A percentile compares a stretch with the other conserved stretches of the same genome.
Conservation (phyloP, 108 stramenopile genomes). For the Nitzschia sp. region DNA sequence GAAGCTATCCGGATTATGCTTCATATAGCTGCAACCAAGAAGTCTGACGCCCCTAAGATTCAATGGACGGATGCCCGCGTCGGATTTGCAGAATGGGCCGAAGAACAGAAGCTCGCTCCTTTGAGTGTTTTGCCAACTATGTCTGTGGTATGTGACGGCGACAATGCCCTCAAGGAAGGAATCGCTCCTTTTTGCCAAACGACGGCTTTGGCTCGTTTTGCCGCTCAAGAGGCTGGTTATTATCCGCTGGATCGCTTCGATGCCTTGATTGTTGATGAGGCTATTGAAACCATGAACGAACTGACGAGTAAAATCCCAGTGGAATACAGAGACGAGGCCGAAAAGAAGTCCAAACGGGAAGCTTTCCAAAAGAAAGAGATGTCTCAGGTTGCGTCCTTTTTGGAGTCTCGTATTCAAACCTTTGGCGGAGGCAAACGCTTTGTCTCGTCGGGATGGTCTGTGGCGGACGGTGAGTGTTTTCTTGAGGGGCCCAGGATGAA, state of each 20-base stretch:
- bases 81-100: slow-evolving; percentile 13
- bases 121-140: slow-evolving; percentile 21
- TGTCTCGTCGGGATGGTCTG: background rate
- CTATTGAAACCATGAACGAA: slow-evolving; percentile 20
- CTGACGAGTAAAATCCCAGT: background rate
- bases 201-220: slow-evolving; percentile 12
- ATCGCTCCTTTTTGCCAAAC: slow-evolving; percentile 19
- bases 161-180: background rate
- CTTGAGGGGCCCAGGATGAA: background rate
- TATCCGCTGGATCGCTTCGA: slow-evolving; percentile 20
- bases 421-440: background rate
- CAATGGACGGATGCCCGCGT: slow-evolving; percentile 23
- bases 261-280: slow-evolving; percentile 24
- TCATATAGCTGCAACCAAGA: slow-evolving; percentile 4
- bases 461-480: background rate
- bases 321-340: background rate
- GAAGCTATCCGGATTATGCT: slow-evolving; percentile 31
- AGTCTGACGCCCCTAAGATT: background rate
- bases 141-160: slow-evolving; percentile 6
- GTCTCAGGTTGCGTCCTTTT: slow-evolving; percentile 3
- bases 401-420: slow-evolving; percentile 16
- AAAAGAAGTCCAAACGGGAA: slow-evolving; percentile 1
- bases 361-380: slow-evolving; percentile 9
- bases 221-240: slow-evolving; percentile 20
- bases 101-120: slow-evolving; percentile 24